These are phyloP conservation scores for Acrasis kona DNA, from an alignment of 78 protist genomes.

Conservation along the genomic window DNA sequence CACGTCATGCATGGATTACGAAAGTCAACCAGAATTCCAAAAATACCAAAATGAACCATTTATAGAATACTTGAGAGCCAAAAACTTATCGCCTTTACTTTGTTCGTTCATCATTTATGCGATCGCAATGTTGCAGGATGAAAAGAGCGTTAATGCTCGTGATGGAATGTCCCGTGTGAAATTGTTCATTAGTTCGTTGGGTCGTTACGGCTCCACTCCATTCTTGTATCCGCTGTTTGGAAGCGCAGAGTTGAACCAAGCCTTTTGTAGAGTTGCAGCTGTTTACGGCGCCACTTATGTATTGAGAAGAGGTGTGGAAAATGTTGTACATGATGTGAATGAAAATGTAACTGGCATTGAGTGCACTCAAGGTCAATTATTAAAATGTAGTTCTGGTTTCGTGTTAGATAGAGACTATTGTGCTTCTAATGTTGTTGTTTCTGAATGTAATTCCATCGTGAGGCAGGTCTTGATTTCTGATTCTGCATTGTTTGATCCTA, in stretches of 20 bases:
- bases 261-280: background rate
- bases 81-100: background rate
- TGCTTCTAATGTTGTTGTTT: background rate
- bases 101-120: background rate
- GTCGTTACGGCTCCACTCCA: background rate
- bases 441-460: background rate
- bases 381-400: background rate
- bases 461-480: background rate
- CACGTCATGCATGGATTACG: background rate
- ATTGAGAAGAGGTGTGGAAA: background rate
- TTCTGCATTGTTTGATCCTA: background rate
- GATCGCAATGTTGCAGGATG: background rate
- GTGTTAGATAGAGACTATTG: background rate
- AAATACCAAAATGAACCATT: background rate
- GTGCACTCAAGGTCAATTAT: background rate
- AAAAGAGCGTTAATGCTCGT: background rate
- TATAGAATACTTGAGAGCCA: background rate
- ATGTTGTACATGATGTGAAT: too few species aligned
- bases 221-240: background rate
- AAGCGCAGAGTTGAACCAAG: background rate
- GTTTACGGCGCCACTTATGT: slow-evolving; percentile 8
- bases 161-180: background rate
- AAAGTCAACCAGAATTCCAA: background rate
- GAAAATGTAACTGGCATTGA: background rate
- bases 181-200: background rate